Evolutionary conservation across 345 rosid genomes (phyloP).

Genomic region (Arabidopsis arenosa): DNA sequence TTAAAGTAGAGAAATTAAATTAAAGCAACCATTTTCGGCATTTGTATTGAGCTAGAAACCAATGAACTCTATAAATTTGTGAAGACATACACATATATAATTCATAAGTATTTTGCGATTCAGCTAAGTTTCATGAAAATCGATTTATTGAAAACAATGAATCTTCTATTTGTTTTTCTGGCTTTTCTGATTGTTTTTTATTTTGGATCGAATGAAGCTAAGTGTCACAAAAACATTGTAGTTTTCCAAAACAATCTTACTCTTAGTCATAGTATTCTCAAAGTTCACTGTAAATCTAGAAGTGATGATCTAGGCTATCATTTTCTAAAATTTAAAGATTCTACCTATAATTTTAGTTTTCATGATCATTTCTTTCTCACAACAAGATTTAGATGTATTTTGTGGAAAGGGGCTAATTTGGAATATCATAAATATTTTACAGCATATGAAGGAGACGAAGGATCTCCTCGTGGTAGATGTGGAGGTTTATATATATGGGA

Average conservation of each 20-base stretch:
- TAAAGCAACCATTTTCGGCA: background rate
- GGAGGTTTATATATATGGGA: background rate
- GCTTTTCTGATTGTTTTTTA: background rate
- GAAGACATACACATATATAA: background rate
- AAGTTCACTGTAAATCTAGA: constrained; percentile 8
- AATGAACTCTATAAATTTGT: background rate
- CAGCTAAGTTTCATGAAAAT: background rate
- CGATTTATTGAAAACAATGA: background rate
- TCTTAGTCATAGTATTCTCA: constrained; percentile 1
- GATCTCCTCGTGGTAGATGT: background rate
- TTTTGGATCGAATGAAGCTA: background rate
- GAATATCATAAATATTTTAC: constrained; percentile 3
- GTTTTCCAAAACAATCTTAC: background rate
- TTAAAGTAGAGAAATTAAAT: background rate
- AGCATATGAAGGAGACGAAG: constrained; percentile 5
- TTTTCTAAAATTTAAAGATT: background rate
- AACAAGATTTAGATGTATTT: background rate
- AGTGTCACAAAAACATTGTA: background rate
- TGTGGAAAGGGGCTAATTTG: background rate
- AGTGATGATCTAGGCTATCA: constrained; percentile 1
- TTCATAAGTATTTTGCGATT: background rate
- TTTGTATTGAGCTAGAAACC: background rate
- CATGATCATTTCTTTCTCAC: constrained; percentile 8
- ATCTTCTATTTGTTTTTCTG: background rate
- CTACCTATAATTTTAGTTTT: constrained; percentile 20